Percentiles rank a stretch among this genome's conserved stretches.
phyloP scores from a whole-genome alignment of 2,329 filamentous ascomycete genomes.

The Fusarium pseudonygamai region DNA sequence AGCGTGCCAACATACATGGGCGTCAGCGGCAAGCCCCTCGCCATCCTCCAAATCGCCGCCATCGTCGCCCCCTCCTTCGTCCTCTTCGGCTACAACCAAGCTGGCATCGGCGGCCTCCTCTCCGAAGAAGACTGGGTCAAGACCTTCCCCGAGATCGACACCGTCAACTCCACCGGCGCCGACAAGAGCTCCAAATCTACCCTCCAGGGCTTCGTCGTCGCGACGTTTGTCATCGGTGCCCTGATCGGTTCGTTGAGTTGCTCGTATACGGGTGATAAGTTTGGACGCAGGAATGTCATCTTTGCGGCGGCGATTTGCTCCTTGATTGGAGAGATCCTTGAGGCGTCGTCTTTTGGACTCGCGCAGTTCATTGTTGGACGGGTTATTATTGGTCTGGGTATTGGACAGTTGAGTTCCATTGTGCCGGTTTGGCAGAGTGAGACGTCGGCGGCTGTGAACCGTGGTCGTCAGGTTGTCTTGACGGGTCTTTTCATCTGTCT shows the following conservation, averaged over 20 bases:
- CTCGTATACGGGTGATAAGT: conserved; percentile 62
- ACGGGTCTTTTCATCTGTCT: conserved; percentile 61
- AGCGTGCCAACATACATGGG: conserved; percentile 45
- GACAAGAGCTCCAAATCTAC: conserved; percentile 55
- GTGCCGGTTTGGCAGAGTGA: conserved; percentile 66
- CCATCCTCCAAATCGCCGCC: conserved; percentile 51
- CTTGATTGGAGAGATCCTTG: conserved; percentile 62
- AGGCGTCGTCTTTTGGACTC: conserved; percentile 58
- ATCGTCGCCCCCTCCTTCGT: conserved; percentile 56
- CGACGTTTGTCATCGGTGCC: conserved; percentile 65
- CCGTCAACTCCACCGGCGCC: conserved; percentile 57
- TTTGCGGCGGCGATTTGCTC: conserved; percentile 63
- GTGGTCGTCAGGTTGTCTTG: conserved; percentile 58
- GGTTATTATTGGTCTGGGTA: conserved; percentile 62
- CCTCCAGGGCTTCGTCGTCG: conserved; percentile 56
- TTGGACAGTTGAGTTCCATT: conserved; percentile 63
- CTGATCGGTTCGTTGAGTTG: conserved; percentile 59
- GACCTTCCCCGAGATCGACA: conserved; percentile 59
- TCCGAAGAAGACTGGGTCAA: conserved; percentile 68
- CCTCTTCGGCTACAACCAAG: conserved; percentile 68
- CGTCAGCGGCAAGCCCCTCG: conserved; percentile 49
- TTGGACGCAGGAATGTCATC: conserved; percentile 66
- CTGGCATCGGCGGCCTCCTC: conserved; percentile 75
- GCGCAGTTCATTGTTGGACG: conserved; percentile 53
- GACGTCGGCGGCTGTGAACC: conserved; percentile 58